phyloP scores from a whole-genome alignment of 2,329 filamentous ascomycete genomes.

The Exophiala sp. region DNA sequence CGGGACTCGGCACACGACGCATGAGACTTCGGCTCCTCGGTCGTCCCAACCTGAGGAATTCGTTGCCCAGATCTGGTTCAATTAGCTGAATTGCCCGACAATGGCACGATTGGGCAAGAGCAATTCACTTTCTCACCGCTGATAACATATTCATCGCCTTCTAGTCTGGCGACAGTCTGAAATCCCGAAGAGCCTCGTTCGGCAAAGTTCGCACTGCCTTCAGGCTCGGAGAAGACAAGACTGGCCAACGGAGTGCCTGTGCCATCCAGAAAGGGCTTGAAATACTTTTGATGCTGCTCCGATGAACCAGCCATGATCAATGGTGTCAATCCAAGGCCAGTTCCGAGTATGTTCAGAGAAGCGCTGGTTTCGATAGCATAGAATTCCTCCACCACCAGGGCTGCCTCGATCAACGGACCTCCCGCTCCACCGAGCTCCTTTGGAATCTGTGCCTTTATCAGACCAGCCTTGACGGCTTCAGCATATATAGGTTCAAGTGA shows the following conservation, averaged over 20 bases:
- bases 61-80: conserved; percentile 50
- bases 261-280: conserved; percentile 47
- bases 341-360: conserved; percentile 51
- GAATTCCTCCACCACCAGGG: conserved; percentile 53
- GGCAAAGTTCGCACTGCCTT: conserved; percentile 52
- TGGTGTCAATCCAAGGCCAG: conserved; percentile 52
- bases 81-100: background rate
- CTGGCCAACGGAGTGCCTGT: conserved; percentile 49
- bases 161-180: conserved; percentile 46
- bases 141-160: conserved; percentile 52
- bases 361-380: conserved; percentile 51
- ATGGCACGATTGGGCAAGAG: background rate
- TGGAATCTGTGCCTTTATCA: conserved; percentile 50
- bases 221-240: conserved; percentile 52
- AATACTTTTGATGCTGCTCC: conserved; percentile 41
- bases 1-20: conserved; percentile 49
- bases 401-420: conserved; percentile 46
- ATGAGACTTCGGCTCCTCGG: conserved; percentile 51
- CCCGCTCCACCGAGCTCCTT: conserved; percentile 45
- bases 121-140: conserved; percentile 51
- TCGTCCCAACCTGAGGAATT: conserved; percentile 55
- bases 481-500: conserved; percentile 48
- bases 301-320: conserved; percentile 46
- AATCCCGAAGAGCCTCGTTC: conserved; percentile 50
- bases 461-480: conserved; percentile 42